Conservation (phyloP, 1,284 basidiomycete species). For the Salmacisia buchloeana region DNA sequence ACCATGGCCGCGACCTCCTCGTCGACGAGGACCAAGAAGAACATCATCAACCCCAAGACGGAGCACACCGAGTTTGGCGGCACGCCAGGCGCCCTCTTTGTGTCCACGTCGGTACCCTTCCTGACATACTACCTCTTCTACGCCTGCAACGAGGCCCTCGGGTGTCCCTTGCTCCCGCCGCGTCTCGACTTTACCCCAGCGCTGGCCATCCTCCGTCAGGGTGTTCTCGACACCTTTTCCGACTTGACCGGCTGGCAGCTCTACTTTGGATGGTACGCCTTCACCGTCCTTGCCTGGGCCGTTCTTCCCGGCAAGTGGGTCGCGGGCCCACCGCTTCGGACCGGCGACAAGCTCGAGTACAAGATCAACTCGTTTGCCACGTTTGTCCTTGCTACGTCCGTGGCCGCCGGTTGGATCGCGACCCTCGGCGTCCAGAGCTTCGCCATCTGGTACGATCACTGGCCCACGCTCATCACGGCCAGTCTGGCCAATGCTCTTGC, state of each 20-base stretch:
- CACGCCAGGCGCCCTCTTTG: slow-evolving; percentile 68
- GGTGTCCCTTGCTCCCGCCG: slow-evolving; percentile 37
- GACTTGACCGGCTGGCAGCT: slow-evolving; percentile 69
- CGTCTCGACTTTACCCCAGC: slow-evolving; percentile 19
- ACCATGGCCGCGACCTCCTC: background rate
- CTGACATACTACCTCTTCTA: slow-evolving; percentile 76
- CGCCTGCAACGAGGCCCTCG: slow-evolving; percentile 66
- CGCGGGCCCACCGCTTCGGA: slow-evolving; percentile 70
- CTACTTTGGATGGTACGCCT: slow-evolving; percentile 86
- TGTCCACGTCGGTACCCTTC: slow-evolving; percentile 69
- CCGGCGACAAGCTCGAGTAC: slow-evolving; percentile 72
- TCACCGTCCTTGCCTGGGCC: slow-evolving; percentile 73
- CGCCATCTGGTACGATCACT: slow-evolving; percentile 86
- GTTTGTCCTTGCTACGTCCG: slow-evolving; percentile 56
- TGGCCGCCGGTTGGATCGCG: slow-evolving; percentile 65
- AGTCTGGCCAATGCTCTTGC: slow-evolving; percentile 69
- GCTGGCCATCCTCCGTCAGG: slow-evolving; percentile 19
- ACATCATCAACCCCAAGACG: slow-evolving; percentile 53
- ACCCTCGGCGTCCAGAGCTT: slow-evolving; percentile 72
- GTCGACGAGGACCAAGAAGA: background rate
- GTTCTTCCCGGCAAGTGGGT: slow-evolving; percentile 81
- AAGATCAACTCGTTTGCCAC: slow-evolving; percentile 95
- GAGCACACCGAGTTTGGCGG: slow-evolving; percentile 78
- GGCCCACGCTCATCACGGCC: slow-evolving; percentile 80
- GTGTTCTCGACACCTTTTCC: slow-evolving; percentile 57